Evolutionary conservation across 2,329 filamentous ascomycete genomes (phyloP).

Genomic region (Capronia americana): DNA sequence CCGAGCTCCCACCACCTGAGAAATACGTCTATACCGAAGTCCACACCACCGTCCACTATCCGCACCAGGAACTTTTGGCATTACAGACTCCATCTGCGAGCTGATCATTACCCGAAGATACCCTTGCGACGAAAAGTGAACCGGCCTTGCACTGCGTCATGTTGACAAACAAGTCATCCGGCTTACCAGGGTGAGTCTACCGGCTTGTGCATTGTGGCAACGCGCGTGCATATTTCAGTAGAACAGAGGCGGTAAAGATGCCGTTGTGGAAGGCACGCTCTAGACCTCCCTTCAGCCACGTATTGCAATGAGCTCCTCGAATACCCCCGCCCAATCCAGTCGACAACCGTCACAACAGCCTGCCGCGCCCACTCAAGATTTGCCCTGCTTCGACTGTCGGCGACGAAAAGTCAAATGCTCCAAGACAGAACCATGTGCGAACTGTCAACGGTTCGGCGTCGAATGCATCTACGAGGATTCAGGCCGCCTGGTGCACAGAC

Average conservation of each 20-base stretch:
- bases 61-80: not conserved
- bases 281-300: not conserved
- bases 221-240: not conserved
- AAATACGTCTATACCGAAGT: constrained; percentile 3
- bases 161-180: constrained; percentile 4
- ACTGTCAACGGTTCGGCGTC: constrained; percentile 16
- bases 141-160: constrained; percentile 1
- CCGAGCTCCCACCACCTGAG: constrained; percentile 10
- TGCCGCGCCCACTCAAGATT: constrained; percentile 9
- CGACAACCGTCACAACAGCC: constrained; percentile 1
- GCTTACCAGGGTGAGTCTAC: not conserved
- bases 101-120: not conserved
- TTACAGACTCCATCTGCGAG: not conserved
- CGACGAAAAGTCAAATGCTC: constrained; percentile 23
- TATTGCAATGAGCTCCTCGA: not conserved
- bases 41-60: not conserved
- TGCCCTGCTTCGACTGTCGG: constrained; percentile 17
- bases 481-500: constrained; percentile 15
- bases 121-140: not conserved
- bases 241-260: not conserved
- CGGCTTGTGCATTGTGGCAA: not conserved
- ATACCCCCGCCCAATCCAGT: not conserved
- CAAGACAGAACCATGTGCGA: constrained; percentile 23
- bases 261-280: not conserved
- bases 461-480: constrained; percentile 17